Conservation (phyloP, 257 asterid genomes). For the Fraxinus cuspidata region DNA sequence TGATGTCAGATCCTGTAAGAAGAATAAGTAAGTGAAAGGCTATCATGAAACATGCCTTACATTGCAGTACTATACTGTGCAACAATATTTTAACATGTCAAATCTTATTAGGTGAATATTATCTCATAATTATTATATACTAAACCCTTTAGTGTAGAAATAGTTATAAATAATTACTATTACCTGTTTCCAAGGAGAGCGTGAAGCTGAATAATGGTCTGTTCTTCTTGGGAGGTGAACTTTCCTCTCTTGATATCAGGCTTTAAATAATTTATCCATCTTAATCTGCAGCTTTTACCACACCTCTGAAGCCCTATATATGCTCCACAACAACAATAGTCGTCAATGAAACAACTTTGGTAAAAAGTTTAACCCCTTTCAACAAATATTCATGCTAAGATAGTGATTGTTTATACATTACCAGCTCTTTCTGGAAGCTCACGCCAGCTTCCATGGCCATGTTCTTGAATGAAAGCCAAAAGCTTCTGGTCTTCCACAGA, state of each 20-base stretch:
- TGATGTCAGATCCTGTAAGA: no score
- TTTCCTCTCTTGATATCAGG: constrained; percentile 37
- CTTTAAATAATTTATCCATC: constrained; percentile 34
- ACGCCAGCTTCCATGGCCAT: constrained; percentile 68
- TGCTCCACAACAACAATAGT: background rate
- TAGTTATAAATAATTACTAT: background rate
- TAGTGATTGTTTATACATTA: background rate
- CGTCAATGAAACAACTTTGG: background rate
- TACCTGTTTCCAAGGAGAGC: constrained; percentile 59
- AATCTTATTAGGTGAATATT: no score
- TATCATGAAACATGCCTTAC: no score
- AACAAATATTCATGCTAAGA: background rate
- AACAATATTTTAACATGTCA: no score
- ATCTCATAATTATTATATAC: no score
- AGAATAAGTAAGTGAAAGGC: no score
- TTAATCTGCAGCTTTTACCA: constrained; percentile 38
- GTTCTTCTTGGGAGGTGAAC: constrained; percentile 44
- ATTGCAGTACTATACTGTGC: no score
- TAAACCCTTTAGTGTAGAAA: no score
- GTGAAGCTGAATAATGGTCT: constrained; percentile 57
- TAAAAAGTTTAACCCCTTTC: background rate
- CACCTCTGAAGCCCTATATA: constrained; percentile 33
- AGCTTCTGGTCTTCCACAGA: constrained; percentile 52
- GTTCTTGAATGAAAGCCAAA: constrained; percentile 41
- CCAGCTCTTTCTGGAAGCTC: constrained; percentile 61